Conservation (phyloP, 306 rosid genomes). For the Begonia loranthoides region DNA sequence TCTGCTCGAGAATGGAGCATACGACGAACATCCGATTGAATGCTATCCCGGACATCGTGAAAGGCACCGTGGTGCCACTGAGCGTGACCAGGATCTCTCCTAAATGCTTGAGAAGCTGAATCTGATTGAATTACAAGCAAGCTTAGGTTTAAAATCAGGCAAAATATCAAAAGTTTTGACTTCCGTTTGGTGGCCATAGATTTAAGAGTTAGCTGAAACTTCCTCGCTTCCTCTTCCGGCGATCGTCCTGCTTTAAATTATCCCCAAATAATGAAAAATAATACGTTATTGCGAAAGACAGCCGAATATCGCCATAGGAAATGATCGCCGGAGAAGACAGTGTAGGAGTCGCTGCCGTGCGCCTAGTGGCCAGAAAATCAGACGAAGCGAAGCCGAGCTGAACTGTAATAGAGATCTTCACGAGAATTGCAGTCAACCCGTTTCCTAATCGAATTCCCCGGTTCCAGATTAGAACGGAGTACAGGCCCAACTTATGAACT, state of each 20-base stretch:
- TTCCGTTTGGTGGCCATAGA: constrained; percentile 17
- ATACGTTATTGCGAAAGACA: background rate
- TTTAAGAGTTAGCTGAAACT: constrained; percentile 10
- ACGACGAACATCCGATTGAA: constrained; percentile 83
- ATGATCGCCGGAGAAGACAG: background rate
- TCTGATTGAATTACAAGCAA: constrained; percentile 40
- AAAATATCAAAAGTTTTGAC: constrained; percentile 9
- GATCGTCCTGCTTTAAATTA: background rate
- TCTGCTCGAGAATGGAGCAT: constrained; percentile 97
- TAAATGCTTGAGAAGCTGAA: constrained; percentile 71
- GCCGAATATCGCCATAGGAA: background rate
- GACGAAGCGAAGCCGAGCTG: no score
- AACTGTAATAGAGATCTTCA: no score
- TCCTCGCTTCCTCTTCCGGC: background rate
- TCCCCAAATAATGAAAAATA: background rate
- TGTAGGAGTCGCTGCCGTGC: background rate
- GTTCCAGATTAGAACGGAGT: no score
- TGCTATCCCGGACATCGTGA: constrained; percentile 65
- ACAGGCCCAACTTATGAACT: no score
- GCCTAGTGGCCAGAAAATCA: background rate
- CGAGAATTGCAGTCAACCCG: no score
- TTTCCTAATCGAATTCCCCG: no score
- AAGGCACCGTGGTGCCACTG: constrained; percentile 99
- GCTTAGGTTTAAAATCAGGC: constrained; percentile 18
- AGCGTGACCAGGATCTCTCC: constrained; percentile 50